phyloP scores from a whole-genome alignment of 2,329 filamentous ascomycete species.

The Stachybotrys chlorohalonatus region DNA sequence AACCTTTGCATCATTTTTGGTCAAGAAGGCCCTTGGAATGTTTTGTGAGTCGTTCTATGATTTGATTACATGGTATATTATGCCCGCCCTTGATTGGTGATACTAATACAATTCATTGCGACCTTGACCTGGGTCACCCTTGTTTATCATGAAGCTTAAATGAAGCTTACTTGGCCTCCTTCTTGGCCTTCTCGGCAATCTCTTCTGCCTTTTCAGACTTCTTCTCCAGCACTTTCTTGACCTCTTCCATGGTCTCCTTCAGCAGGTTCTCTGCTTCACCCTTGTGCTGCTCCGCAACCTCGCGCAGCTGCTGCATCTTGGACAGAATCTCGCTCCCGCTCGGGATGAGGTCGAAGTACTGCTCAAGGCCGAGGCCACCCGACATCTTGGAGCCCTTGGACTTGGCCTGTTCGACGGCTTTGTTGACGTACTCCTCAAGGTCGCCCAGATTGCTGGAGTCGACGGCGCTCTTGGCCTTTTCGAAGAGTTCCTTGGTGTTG shows the following conservation, averaged over 20 bases:
- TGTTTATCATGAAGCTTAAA: not conserved
- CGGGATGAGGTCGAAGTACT: slow-evolving; percentile 58
- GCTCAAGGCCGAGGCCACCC: slow-evolving; percentile 39
- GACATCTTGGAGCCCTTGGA: slow-evolving; percentile 29
- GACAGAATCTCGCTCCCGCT: slow-evolving; percentile 54
- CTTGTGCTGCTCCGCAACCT: slow-evolving; percentile 58
- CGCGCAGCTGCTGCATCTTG: slow-evolving; percentile 55
- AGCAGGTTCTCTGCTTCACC: slow-evolving; percentile 61
- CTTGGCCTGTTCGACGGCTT: slow-evolving; percentile 29
- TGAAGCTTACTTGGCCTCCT: slow-evolving; percentile 28
- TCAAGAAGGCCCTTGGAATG: too few species aligned
- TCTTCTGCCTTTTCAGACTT: slow-evolving; percentile 48
- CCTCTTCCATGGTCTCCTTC: slow-evolving; percentile 59
- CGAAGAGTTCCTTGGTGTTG: slow-evolving; percentile 54
- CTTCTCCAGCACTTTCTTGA: slow-evolving; percentile 55
- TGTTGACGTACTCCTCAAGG: slow-evolving; percentile 23
- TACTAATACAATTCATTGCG: not conserved
- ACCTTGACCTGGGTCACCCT: not conserved
- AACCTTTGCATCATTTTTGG: too few species aligned
- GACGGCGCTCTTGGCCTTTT: slow-evolving; percentile 51
- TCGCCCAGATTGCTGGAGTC: slow-evolving; percentile 50
- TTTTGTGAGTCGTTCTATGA: too few species aligned
- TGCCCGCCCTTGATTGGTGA: too few species aligned
- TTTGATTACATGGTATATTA: too few species aligned
- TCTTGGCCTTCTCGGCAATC: slow-evolving; percentile 45